Conservation (phyloP, 1,284 basidiomycete genomes). For the Neonothopanus nambi region DNA sequence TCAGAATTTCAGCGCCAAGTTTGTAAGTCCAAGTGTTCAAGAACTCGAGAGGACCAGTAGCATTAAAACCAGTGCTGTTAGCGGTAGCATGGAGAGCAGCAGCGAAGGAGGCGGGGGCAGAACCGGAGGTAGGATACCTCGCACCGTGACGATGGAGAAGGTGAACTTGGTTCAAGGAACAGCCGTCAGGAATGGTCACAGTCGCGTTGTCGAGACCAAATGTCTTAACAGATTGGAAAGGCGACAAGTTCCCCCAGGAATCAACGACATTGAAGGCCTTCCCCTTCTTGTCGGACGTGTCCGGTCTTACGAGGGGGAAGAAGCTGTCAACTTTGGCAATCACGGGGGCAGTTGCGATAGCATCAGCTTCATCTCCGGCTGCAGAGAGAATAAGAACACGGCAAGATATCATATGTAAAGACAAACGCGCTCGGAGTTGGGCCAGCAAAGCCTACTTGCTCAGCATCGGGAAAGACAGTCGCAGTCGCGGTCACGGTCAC, state of each 20-base stretch:
- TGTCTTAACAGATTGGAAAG: constrained; percentile 56
- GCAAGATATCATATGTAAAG: neutral
- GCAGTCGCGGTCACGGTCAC: constrained; percentile 29
- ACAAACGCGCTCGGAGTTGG: constrained; percentile 40
- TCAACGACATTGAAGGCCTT: constrained; percentile 43
- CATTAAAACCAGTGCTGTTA: constrained; percentile 36
- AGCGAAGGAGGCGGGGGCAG: constrained; percentile 41
- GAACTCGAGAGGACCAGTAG: constrained; percentile 49
- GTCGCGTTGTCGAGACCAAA: constrained; percentile 56
- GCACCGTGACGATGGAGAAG: constrained; percentile 42
- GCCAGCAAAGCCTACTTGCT: constrained; percentile 47
- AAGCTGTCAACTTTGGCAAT: constrained; percentile 36
- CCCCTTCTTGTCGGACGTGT: constrained; percentile 34
- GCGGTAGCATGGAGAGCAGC: constrained; percentile 39
- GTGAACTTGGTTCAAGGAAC: constrained; percentile 18
- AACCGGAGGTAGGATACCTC: constrained; percentile 46
- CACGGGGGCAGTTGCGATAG: constrained; percentile 45
- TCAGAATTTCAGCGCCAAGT: constrained; percentile 47
- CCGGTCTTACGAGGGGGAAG: constrained; percentile 39
- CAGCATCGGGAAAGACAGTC: constrained; percentile 42
- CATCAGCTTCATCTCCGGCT: constrained; percentile 51
- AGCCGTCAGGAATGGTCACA: constrained; percentile 15
- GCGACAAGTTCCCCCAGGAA: constrained; percentile 58
- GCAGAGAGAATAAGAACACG: neutral
- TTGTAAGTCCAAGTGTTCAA: constrained; percentile 56